A percentile compares a stretch with the other conserved stretches of the same genome.
These are phyloP conservation scores for Xylaria digitata DNA, from an alignment of 2,329 filamentous ascomycete genomes.

Conservation along the genomic window DNA sequence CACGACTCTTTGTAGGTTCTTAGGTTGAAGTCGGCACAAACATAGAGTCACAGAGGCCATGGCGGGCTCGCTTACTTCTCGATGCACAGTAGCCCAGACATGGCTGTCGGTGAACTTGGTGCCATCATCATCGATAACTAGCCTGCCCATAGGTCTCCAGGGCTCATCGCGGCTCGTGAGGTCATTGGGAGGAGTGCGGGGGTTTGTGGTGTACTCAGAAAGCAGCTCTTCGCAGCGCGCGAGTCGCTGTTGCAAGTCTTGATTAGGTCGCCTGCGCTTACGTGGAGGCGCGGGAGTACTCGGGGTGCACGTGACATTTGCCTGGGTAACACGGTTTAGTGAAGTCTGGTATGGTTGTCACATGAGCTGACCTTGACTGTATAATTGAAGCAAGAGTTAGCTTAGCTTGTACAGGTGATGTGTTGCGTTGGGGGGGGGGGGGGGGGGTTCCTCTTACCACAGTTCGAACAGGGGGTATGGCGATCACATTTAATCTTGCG, in stretches of 20 bases:
- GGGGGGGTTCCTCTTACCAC: conserved; percentile 46
- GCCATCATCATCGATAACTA: conserved; percentile 66
- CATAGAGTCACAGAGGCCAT: background rate
- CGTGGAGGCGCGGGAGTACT: conserved; percentile 70
- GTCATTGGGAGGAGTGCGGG: conserved; percentile 41
- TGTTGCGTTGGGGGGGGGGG: no score
- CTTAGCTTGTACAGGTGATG: background rate
- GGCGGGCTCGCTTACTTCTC: conserved; percentile 60
- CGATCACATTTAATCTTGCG: conserved; percentile 73
- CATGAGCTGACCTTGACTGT: conserved; percentile 60
- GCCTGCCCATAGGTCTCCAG: conserved; percentile 63
- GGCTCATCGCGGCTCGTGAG: conserved; percentile 49
- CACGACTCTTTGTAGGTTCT: background rate
- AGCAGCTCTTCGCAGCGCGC: conserved; percentile 69
- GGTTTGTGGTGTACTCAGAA: conserved; percentile 64
- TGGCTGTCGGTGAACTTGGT: conserved; percentile 68
- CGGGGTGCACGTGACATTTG: conserved; percentile 69
- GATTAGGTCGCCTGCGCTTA: conserved; percentile 69
- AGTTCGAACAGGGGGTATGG: conserved; percentile 69
- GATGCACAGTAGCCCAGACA: conserved; percentile 64
- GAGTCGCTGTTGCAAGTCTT: conserved; percentile 70
- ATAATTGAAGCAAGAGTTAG: conserved; percentile 20
- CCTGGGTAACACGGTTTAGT: conserved; percentile 53
- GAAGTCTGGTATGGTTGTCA: conserved; percentile 17
- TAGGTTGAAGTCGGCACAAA: background rate